Base-by-base conservation (phyloP, 1,139 yeast species). In the Lodderomyces parapsilosis region DNA sequence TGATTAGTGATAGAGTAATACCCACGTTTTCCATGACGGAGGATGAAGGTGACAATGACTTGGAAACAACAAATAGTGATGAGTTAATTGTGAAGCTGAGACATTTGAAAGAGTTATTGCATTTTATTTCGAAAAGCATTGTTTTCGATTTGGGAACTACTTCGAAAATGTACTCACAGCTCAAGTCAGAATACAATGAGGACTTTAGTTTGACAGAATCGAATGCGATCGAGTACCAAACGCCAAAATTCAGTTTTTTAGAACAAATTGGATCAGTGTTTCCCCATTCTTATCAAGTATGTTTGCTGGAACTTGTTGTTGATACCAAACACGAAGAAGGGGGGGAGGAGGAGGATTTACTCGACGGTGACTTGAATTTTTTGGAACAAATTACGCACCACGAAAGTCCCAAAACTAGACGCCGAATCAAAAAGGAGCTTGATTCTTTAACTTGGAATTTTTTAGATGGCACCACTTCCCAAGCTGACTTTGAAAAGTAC, bases 141-240 rank as follows among this genome's bases (percentile, higher is more conserved):
- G 60, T 72, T 3, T 73, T 62, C 49, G 77, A 71, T 48, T 49
- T 62, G 44, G 76, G 76, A 0, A 51, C 63, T 34, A 60, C 59
- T 24, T 46, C 55, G 7, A 15, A 50, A 4, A 17, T 35, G 15
- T 24, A 24, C 17, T 14, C 20, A 3, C 17, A 15, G 20, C n/a
- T 33, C 6, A 7, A 2, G 6, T 13, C 19, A 2, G 25, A 39
- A 13, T 6, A 15, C 11, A 19, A 7, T 15, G 15, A 3, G 18
- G 33, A 30, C 5, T 28, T n/a, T 3, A n/a, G 14, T 14, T 8
- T 14, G 33, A 11, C 4, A 9, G 15, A n/a, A 3, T 14, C 33
- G 5, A 14, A 30, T 10, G 19, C 7, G 18, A 18, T 44, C n/a
- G 42, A 43, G 3, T 44, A 41, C 23, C 34, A 39, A 33, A 35